Evolutionary conservation across 2,329 filamentous ascomycete genomes (phyloP).

Genomic region (Colletotrichum sansevieriae): DNA sequence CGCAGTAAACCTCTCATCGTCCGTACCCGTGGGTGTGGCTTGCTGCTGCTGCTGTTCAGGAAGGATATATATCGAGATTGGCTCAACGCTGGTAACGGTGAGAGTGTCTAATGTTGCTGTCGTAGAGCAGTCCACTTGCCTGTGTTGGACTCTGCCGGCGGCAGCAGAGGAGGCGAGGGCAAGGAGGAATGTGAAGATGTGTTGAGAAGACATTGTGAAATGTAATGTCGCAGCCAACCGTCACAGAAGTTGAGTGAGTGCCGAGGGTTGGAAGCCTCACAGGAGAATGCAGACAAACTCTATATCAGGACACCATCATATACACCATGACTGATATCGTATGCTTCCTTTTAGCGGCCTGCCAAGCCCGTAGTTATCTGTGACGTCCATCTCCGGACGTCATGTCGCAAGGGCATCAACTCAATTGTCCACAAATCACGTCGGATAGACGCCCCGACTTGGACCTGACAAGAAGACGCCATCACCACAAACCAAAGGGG

Average conservation of each 20-base stretch:
- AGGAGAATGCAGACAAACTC: constrained; percentile 40
- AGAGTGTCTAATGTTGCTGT: constrained; percentile 31
- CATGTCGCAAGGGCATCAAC: constrained; percentile 31
- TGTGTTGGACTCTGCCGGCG: constrained; percentile 26
- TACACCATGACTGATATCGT: constrained; percentile 13
- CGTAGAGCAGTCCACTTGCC: constrained; percentile 31
- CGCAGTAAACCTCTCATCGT: constrained; percentile 26
- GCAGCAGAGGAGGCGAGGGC: constrained; percentile 27
- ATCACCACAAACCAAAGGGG: constrained; percentile 12
- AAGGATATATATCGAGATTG: constrained; percentile 35
- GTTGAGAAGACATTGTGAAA: constrained; percentile 13
- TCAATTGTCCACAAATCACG: constrained; percentile 28
- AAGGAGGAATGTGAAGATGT: constrained; percentile 31
- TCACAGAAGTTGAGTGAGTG: constrained; percentile 7
- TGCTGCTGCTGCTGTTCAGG: constrained; percentile 9
- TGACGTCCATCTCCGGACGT: constrained; percentile 38
- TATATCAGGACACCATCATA: constrained; percentile 33
- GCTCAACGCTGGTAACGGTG: constrained; percentile 38
- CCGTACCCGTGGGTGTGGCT: constrained; percentile 14
- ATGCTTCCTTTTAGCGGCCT: neutral
- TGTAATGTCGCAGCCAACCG: constrained; percentile 9
- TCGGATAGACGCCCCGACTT: constrained; percentile 7
- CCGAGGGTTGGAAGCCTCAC: neutral
- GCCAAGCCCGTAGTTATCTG: constrained; percentile 10
- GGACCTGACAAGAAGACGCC: constrained; percentile 2